Base-by-base conservation (phyloP, 202 grass and related monocot genomes). In the Schoenoplectus tabernaemontani region DNA sequence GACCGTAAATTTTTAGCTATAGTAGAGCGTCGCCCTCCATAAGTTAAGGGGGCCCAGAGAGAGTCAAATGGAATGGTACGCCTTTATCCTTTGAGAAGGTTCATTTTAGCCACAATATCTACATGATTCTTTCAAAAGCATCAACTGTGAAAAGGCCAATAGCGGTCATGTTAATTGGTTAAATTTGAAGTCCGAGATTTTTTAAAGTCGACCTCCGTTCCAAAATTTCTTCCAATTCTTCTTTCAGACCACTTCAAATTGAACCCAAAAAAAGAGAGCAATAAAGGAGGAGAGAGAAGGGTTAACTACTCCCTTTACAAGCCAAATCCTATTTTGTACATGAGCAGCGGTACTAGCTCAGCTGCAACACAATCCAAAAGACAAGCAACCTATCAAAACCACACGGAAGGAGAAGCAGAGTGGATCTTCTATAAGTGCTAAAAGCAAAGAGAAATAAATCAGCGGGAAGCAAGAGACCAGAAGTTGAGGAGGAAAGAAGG, bases 401-500 rank as follows among this genome's bases (percentile, higher is more conserved):
- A 42, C 16, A 34, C 54, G 16, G 54, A 71, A 71, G 57, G 63
- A 81, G 12, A 57, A 83, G 64, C 47, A 71, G 39, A 66, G 28
- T 15, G 59, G 41, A 69, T 83, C 30, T 54, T 73, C 59, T 46
- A 72, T 20, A 28, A 37, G 47, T 48, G 51, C 47, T 30, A 59
- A 46, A 33, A 5, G 79, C 57, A 48, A 28, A 28, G 68, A 51
- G 13, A 53, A 73, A 30, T 54, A 2, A 36, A 57, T 89, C 84
- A 97, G 59, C 86, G 84, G 9, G 89, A 84, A 60, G 85, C 89
- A 79, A 94, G 78, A 30, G 89, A 90, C 89, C 88, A 92, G 77
- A 94, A 98, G 88, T 98, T 98, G 33, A 98, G 83, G 80, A 94
- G 64, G 60, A 88, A 98, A 7, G 95, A 94, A 8, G 95, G 95